Base-by-base conservation (phyloP, 2,329 filamentous ascomycete genomes). In the Tolypocladium tundrense region DNA sequence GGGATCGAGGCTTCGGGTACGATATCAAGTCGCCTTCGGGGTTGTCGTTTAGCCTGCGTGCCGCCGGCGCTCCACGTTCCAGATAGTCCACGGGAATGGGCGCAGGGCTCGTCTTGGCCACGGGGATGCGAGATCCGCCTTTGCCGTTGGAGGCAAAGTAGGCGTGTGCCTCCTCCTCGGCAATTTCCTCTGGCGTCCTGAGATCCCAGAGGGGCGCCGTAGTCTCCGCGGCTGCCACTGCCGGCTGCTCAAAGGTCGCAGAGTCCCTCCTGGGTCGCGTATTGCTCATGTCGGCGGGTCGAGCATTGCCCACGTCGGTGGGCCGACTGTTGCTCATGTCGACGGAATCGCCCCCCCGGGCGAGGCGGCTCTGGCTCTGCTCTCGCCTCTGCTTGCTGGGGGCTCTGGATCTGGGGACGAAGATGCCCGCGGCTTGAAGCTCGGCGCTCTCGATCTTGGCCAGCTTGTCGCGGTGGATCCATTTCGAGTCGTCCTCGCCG, bases 391-490 rank as follows among this genome's bases (percentile, higher is more conserved):
- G 75, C 62, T 77, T 76, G 73, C 83, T 80, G 55, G 79, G 73
- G 56, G 82, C 75, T 62, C 83, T 75, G 39, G 80, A 67, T 65
- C 77, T 74, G 61, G 85, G 78, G 60, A 87, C 68, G 55, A 82
- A 77, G 64, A 92, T 85, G 37, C 89, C 90, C 8, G 88, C 88
- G 59, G 88, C 88, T 69, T 91, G 87, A 61, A 94, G 79, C 72
- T 94, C 90, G 67, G 86, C 81, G 64, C 78, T 93, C 73, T 94
- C 90, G 64, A 93, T 94, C 68, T 83, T 84, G 57, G 88, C 89
- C 60, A 94, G 75, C 73, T 93, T 93, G 73, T 94, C 90, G 58
- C 90, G 79, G 68, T 94, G 90, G 65, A 94, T 93, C 90, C 90
- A 94, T 70, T 90, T 87, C 39, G 85, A 88, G 60, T 84, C 79